Conservation (phyloP, 2,329 filamentous ascomycete genomes). For the Hypoxylon sp. region DNA sequence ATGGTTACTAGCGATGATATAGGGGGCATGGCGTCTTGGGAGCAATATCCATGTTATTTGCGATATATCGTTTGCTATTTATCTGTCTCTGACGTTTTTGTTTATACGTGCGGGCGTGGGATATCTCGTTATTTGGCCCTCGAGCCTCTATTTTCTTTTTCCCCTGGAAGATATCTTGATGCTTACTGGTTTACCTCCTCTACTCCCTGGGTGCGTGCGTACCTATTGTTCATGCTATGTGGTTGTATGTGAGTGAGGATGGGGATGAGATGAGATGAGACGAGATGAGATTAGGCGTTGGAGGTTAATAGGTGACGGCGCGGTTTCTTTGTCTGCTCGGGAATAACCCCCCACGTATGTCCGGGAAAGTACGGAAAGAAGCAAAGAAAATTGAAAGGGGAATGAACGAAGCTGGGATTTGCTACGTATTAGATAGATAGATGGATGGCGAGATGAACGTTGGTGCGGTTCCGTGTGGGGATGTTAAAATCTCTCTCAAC, state of each 20-base stretch:
- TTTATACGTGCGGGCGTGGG: conserved; percentile 8
- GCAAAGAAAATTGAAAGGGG: background rate
- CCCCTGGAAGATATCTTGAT: background rate
- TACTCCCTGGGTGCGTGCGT: background rate
- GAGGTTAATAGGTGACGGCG: background rate
- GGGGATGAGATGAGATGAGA: background rate
- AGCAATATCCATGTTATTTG: background rate
- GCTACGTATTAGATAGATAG: background rate
- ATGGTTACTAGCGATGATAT: conserved; percentile 10
- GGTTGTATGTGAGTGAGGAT: background rate
- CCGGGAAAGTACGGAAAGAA: background rate
- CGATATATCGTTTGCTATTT: conserved; percentile 28
- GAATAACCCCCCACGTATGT: background rate
- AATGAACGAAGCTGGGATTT: background rate
- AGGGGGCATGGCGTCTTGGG: conserved; percentile 25
- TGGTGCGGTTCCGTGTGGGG: background rate
- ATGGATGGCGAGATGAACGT: background rate
- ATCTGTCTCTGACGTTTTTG: conserved; percentile 5
- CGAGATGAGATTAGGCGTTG: background rate
- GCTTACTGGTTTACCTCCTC: background rate
- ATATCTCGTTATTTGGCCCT: conserved; percentile 22
- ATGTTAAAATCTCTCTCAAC: conserved; percentile 3
- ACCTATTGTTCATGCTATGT: background rate
- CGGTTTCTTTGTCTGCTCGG: conserved; percentile 13
- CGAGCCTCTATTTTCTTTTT: conserved; percentile 14